Percentiles rank a stretch among this genome's conserved stretches.
phyloP scores from a whole-genome alignment of 805 yeast genomes.

The Cyberlindnera mycetangii region DNA sequence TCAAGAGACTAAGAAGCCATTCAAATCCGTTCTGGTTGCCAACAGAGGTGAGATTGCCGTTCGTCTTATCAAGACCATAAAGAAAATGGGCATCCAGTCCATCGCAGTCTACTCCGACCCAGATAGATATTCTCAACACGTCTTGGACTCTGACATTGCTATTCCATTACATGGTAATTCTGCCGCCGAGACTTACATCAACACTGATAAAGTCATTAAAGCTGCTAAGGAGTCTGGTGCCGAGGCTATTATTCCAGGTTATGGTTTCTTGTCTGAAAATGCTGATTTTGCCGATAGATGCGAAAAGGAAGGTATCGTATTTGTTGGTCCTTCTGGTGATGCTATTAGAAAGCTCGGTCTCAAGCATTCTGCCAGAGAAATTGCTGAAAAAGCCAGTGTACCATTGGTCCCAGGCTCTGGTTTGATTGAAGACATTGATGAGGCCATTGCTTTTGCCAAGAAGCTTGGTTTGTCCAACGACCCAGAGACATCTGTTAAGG shows the following conservation, averaged over 20 bases:
- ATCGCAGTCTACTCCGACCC: conserved; percentile 91
- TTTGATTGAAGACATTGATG: conserved; percentile 64
- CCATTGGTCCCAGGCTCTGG: conserved; percentile 98
- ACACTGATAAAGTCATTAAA: conserved; percentile 76
- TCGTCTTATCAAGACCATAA: conserved; percentile 84
- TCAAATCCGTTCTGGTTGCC: conserved; percentile 85
- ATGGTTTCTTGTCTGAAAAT: conserved; percentile 94
- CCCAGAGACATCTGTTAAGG: conserved; percentile 59
- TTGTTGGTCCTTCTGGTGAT: conserved; percentile 96
- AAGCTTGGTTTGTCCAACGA: conserved; percentile 45
- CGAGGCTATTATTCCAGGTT: conserved; percentile 97
- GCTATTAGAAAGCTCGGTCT: conserved; percentile 89
- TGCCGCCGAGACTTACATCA: conserved; percentile 89
- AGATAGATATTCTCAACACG: conserved; percentile 88
- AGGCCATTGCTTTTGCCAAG: conserved; percentile 74
- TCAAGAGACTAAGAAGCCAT: conserved; percentile 48
- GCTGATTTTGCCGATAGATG: conserved; percentile 94
- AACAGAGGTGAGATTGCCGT: conserved; percentile 98
- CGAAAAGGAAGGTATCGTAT: conserved; percentile 75
- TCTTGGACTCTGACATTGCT: conserved; percentile 75
- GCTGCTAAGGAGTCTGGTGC: conserved; percentile 85
- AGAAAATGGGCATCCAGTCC: conserved; percentile 71
- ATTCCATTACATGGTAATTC: conserved; percentile 75
- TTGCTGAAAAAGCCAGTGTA: conserved; percentile 87
- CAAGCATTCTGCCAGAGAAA: conserved; percentile 94